Conservation (phyloP, 495 filamentous ascomycete species). For the Penicillium soppii region DNA sequence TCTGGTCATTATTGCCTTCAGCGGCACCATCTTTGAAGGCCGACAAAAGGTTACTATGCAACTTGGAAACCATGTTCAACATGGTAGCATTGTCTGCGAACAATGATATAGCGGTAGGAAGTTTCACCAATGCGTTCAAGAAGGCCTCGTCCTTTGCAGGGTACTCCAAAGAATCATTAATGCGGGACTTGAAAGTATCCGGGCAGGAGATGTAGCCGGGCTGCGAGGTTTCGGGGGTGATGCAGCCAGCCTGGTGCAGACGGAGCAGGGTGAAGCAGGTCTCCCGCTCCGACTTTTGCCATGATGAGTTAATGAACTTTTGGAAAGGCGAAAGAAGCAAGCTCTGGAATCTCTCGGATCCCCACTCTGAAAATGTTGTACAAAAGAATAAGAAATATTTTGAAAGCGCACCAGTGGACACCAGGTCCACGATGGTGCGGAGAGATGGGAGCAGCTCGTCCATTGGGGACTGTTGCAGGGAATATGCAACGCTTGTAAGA, state of each 20-base stretch:
- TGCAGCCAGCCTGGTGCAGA: slow-evolving; percentile 55
- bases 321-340: slow-evolving; percentile 80
- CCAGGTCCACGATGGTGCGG: slow-evolving; percentile 57
- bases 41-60: slow-evolving; percentile 33
- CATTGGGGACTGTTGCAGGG: slow-evolving; percentile 74
- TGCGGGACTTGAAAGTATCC: slow-evolving; percentile 66
- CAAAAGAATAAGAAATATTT: slow-evolving; percentile 80
- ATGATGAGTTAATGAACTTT: slow-evolving; percentile 73
- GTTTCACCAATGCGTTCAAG: slow-evolving; percentile 41
- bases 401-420: slow-evolving; percentile 62
- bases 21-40: slow-evolving; percentile 25
- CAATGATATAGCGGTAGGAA: slow-evolving; percentile 37
- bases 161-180: slow-evolving; percentile 61
- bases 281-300: slow-evolving; percentile 65
- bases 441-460: slow-evolving; percentile 72
- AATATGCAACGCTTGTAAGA: slow-evolving; percentile 61
- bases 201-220: slow-evolving; percentile 61
- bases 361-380: slow-evolving; percentile 70
- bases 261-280: slow-evolving; percentile 69
- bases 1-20: slow-evolving; percentile 18
- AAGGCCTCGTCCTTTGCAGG: slow-evolving; percentile 30
- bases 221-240: slow-evolving; percentile 42
- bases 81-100: slow-evolving; percentile 33
- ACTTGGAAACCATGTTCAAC: slow-evolving; percentile 31
- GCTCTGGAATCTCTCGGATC: slow-evolving; percentile 71